Evolutionary conservation across 768 basidiomycete genomes (phyloP).

Genomic region (Collybiopsis confluens): DNA sequence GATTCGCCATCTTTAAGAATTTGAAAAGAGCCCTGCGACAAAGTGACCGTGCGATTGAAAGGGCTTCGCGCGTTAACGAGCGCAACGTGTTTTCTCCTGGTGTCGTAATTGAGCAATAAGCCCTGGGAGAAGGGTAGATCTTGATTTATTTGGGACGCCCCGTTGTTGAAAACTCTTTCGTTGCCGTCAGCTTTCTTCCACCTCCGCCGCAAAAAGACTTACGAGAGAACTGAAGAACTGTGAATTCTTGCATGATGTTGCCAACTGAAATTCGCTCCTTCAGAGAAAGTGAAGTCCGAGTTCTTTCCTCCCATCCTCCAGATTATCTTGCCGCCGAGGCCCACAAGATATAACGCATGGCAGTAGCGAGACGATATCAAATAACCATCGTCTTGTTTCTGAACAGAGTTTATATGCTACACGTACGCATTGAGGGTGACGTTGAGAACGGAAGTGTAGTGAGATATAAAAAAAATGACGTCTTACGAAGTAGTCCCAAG

Average conservation of each 20-base stretch:
- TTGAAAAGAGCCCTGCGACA: neutral
- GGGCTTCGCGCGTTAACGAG: neutral
- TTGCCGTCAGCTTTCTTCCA: too few relatives aligned
- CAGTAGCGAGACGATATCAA: conserved; percentile 11
- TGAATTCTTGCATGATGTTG: conserved; percentile 15
- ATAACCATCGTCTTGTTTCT: conserved; percentile 14
- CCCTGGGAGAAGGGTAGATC: conserved; percentile 1
- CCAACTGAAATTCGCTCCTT: conserved; percentile 14
- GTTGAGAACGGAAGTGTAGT: too few relatives aligned
- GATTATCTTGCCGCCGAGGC: conserved; percentile 12
- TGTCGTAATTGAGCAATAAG: neutral
- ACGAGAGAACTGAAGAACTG: neutral
- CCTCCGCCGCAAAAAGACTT: too few relatives aligned
- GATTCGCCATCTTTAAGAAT: neutral
- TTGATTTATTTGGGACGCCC: neutral
- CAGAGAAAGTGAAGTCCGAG: conserved; percentile 11
- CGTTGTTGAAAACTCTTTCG: conserved; percentile 5
- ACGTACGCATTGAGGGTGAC: too few relatives aligned
- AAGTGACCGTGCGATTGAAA: neutral
- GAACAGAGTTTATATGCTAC: conserved; percentile 8
- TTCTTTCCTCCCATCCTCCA: conserved; percentile 17
- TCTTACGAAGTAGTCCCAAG: conserved; percentile 7
- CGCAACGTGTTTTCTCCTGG: neutral
- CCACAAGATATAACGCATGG: conserved; percentile 13
- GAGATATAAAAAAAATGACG: too few relatives aligned